A percentile compares a stretch with the other conserved stretches of the same genome.
Conservation (phyloP, 371 early-diverging fungal genomes). For the Zopfochytrium polystomum region DNA sequence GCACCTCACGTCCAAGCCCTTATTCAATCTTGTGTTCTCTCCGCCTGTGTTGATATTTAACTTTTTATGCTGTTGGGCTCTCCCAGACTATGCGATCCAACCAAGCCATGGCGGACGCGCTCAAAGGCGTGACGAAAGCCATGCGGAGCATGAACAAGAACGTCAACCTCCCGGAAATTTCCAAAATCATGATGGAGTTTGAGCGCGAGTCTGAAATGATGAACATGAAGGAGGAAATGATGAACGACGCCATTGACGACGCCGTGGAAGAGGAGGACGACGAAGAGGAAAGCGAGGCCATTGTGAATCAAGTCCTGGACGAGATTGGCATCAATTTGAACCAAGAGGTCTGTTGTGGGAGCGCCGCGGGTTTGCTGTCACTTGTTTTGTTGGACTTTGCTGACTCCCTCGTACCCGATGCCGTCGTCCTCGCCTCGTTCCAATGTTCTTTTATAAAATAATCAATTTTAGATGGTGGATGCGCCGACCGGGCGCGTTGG, state of each 20-base stretch:
- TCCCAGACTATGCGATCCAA: constrained; percentile 81
- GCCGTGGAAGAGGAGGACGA: constrained; percentile 91
- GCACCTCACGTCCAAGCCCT: not conserved
- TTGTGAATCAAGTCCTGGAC: constrained; percentile 90
- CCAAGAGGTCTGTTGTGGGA: constrained; percentile 31
- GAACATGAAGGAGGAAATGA: constrained; percentile 99
- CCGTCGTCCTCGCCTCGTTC: not conserved
- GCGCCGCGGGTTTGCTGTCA: constrained; percentile 10
- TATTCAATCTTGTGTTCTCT: no score
- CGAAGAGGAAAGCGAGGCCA: constrained; percentile 77
- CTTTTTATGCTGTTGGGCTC: constrained; percentile 6
- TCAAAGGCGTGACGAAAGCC: constrained; percentile 92
- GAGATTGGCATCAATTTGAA: constrained; percentile 86
- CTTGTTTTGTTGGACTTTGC: constrained; percentile 11
- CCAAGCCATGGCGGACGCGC: constrained; percentile 94
- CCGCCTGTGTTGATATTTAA: not conserved
- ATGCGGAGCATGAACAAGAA: constrained; percentile 93
- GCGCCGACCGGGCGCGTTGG: constrained; percentile 56
- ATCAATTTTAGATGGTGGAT: constrained; percentile 53
- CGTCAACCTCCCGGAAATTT: constrained; percentile 90
- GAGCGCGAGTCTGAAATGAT: constrained; percentile 90
- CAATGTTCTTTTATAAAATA: constrained; percentile 7
- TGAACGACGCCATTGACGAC: constrained; percentile 95
- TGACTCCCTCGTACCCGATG: constrained; percentile 1
- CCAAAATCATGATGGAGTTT: constrained; percentile 96